Base-by-base conservation (phyloP, 805 yeast genomes). In the Candida coleopterorum region DNA sequence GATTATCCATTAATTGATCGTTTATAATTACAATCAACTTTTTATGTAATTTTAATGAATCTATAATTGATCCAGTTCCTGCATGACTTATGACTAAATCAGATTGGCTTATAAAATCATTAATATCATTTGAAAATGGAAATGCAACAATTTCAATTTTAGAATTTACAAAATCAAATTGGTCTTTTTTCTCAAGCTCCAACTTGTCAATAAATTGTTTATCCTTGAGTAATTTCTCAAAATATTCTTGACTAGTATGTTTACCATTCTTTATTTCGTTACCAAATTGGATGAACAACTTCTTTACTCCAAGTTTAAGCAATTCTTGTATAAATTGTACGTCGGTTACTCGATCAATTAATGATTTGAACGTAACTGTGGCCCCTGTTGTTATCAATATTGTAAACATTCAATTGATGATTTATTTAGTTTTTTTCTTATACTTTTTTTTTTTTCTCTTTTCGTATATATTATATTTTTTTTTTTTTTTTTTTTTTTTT, bases 41-140 rank as follows among this genome's bases (percentile, higher is more conserved):
- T 50, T 76, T 80, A 1, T 58, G 37, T 20, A 51, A 50, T 16
- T 93, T 67, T 25, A 87, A 57, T 0, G 85, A 71, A 50, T 90
- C 98, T 18, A 93, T 56, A 6, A 90, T 84, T 0, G 96, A 85
- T 2, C 98, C 98, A 0, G 97, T 86, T 1, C 83, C 83, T 0
- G 95, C 97, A 55, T 93, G 97, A 0, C 96, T 79, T 9, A 93
- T 71, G 9, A 90, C 85, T 29, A 86, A 46, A 34, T 77, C 77
- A 2, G 79, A 65, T 1, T 51, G 25, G 0, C 46, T 32, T 2
- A 86, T 74, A 39, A 69, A 65, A 0, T 56, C 15, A 9, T 39
- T 38, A 18, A 66, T 52, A n/a, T 53, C 39, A 7, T 41, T 11
- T 9, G 62, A 45, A 45, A 49, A 65, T 0, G 63, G 58, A 32